phyloP scores from a whole-genome alignment of 2,329 filamentous ascomycete species.

The Botrytis medusae region DNA sequence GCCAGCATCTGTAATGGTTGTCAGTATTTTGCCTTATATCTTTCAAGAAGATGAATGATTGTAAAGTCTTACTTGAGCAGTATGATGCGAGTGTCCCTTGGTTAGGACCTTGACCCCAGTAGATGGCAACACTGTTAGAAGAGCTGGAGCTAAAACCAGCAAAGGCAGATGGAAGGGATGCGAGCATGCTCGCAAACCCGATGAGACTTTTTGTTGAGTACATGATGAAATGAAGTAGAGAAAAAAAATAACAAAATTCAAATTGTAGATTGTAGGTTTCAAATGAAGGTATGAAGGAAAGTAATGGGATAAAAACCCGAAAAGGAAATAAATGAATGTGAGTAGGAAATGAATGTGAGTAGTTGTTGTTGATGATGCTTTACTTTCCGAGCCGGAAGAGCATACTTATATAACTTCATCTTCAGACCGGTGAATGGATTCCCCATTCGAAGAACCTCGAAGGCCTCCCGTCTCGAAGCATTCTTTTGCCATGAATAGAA shows the following conservation, averaged over 20 bases:
- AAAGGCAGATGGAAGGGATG: slow-evolving; percentile 38
- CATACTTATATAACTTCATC: slow-evolving; percentile 19
- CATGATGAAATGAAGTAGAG: slow-evolving; percentile 19
- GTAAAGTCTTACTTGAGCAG: slow-evolving; percentile 16
- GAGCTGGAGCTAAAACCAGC: slow-evolving; percentile 46
- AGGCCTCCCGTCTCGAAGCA: background rate
- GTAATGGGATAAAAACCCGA: slow-evolving; percentile 21
- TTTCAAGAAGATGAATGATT: background rate
- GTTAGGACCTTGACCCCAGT: slow-evolving; percentile 53
- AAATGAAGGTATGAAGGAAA: slow-evolving; percentile 21
- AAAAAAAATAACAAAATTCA: slow-evolving; percentile 9
- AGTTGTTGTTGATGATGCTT: slow-evolving; percentile 19
- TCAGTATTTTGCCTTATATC: background rate
- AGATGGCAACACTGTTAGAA: slow-evolving; percentile 57
- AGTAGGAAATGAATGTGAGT: slow-evolving; percentile 21
- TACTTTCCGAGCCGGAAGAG: background rate
- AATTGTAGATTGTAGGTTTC: background rate
- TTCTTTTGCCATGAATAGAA: slow-evolving; percentile 16
- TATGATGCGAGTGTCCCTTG: slow-evolving; percentile 21
- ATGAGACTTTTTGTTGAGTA: slow-evolving; percentile 21
- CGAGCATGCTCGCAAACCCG: slow-evolving; percentile 18
- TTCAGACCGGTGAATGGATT: background rate
- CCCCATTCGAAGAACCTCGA: background rate
- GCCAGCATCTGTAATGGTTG: background rate
- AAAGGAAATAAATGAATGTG: slow-evolving; percentile 20